Base-by-base conservation (phyloP, 2,329 filamentous ascomycete species). In the Helminthosporium solani region DNA sequence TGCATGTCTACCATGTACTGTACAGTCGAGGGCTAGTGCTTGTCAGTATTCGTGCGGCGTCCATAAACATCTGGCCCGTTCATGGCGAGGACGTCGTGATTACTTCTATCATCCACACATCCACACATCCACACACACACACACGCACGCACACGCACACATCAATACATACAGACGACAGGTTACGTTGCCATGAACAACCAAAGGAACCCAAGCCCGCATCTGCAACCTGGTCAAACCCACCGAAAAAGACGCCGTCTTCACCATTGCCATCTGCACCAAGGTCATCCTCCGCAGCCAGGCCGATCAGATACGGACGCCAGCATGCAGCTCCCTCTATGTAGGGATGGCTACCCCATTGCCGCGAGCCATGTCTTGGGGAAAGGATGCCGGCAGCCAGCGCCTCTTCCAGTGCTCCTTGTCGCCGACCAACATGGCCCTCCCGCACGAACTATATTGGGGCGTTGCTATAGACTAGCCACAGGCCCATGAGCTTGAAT, bases 351-450 rank as follows among this genome's bases (percentile, higher is more conserved):
- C 23, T 18, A 14, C 31, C 12, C n/a, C 31, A 33, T 33, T 9
- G 23, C 23, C 8, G 31, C 40, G 31, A 15, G 23, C 33, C 23
- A 19, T 23, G 14, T 16, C n/a, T 4, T 30, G 9, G 42, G 23
- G 9, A 25, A 25, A 25, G 9, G 23, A 25, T 25, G 23, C 23
- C 9, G 6, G 5, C 23, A 5, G 23, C 9, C 23, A 25, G 23
- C 23, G 23, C 23, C 23, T 25, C n/a, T n/a, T n/a, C 14, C n/a
- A n/a, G n/a, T n/a, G n/a, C 43, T 25, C 23, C 34, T 51, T 36
- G 27, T 61, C 56, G 60, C 50, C 60, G 58, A 61, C 60, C 56
- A 54, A 38, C 28, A 46, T 50, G 33, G 44, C 27, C n/a, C 44
- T 45, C 42, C 46, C 39, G 44, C 39, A 28, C 27, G 40, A 31